phyloP scores from a whole-genome alignment of 306 rosid genomes.

The Begonia loranthoides region DNA sequence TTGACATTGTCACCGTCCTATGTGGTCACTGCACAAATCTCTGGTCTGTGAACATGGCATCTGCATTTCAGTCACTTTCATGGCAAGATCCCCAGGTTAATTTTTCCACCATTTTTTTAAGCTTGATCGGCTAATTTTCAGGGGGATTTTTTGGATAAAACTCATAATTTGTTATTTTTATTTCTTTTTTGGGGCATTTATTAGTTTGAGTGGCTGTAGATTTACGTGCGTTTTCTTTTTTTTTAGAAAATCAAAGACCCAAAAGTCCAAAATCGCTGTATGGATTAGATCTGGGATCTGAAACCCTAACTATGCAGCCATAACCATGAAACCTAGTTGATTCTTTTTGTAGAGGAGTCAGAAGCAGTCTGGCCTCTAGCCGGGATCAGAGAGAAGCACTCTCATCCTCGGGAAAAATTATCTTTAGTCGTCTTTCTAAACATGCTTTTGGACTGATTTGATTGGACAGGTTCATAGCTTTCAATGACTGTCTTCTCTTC shows the following conservation, averaged over 20 bases:
- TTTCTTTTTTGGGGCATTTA: too few species aligned
- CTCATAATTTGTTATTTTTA: constrained; percentile 1
- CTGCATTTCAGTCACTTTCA: constrained; percentile 82
- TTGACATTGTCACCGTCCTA: constrained; percentile 95
- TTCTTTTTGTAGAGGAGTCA: constrained; percentile 4
- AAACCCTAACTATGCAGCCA: constrained; percentile 57
- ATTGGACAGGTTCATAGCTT: too few species aligned
- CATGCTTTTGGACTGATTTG: too few species aligned
- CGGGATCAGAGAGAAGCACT: too few species aligned
- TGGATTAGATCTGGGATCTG: constrained; percentile 19
- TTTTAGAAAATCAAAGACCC: constrained; percentile 31
- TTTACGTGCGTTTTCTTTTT: not conserved
- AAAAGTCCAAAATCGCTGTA: constrained; percentile 4
- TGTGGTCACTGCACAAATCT: constrained; percentile 99
- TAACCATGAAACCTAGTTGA: constrained; percentile 15
- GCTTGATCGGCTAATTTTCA: constrained; percentile 18
- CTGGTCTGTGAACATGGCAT: constrained; percentile 99
- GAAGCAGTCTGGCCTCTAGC: too few species aligned
- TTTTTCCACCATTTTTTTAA: not conserved
- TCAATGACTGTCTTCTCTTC: too few species aligned
- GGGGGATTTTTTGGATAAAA: constrained; percentile 19
- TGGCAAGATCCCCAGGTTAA: constrained; percentile 79
- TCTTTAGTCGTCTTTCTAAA: too few species aligned
- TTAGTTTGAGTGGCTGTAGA: constrained; percentile 8
- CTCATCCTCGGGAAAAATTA: too few species aligned